phyloP scores from a whole-genome alignment of 495 filamentous ascomycete genomes.

The Neurospora cerealis region DNA sequence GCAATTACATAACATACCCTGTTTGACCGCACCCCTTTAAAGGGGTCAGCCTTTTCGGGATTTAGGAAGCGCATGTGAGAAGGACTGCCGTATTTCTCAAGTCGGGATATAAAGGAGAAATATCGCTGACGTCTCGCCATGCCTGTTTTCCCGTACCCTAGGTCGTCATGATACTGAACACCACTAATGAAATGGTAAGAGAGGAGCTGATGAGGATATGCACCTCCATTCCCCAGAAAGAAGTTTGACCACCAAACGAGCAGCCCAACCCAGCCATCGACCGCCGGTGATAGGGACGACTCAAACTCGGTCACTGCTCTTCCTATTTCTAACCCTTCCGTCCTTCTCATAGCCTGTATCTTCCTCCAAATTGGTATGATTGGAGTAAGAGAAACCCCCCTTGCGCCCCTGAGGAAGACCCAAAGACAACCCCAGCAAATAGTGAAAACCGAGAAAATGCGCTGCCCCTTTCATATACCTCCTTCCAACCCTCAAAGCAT shows the following conservation, averaged over 20 bases:
- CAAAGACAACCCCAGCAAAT: neutral
- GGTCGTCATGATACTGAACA: neutral
- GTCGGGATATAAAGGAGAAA: neutral
- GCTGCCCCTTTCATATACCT: neutral
- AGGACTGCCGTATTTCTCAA: neutral
- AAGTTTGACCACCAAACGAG: neutral
- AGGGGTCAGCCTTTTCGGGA: neutral
- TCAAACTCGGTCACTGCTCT: neutral
- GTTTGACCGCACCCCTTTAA: neutral
- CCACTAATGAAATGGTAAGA: neutral
- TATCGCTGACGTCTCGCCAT: neutral
- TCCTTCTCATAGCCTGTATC: neutral
- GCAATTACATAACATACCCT: neutral
- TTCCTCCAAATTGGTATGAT: neutral
- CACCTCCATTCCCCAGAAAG: neutral
- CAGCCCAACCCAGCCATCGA: neutral
- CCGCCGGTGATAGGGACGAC: neutral
- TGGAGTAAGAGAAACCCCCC: neutral
- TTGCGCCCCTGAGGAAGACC: neutral
- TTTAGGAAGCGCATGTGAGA: neutral
- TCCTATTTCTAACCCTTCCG: neutral
- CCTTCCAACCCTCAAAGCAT: neutral
- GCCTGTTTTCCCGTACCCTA: neutral
- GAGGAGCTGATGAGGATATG: neutral
- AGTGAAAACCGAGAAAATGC: neutral